A percentile compares a stretch with the other conserved stretches of the same genome.
These are phyloP conservation scores for Neopestalotiopsis sp. DNA, from an alignment of 2,329 filamentous ascomycete species.

Conservation along the genomic window DNA sequence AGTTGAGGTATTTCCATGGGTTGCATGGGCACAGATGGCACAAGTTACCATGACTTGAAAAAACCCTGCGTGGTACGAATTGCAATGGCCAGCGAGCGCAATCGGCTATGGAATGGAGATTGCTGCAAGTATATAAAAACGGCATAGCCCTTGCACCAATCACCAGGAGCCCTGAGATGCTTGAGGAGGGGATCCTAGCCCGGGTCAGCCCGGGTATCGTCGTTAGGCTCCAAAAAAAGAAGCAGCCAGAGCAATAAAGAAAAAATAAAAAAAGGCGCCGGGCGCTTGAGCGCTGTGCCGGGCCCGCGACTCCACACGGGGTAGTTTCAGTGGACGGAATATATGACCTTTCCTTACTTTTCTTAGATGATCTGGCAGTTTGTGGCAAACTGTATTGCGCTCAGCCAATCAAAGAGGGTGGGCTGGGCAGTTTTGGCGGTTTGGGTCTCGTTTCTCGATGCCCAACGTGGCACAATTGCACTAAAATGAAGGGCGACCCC, in stretches of 20 bases:
- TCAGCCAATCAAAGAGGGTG: slow-evolving; percentile 28
- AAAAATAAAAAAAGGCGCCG: too few relatives aligned
- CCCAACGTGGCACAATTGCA: slow-evolving; percentile 32
- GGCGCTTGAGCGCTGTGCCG: neutral
- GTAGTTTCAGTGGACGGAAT: slow-evolving; percentile 8
- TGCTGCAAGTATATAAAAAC: slow-evolving; percentile 1
- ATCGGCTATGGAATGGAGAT: neutral
- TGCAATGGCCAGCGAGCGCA: neutral
- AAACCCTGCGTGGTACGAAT: neutral
- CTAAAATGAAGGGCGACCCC: neutral
- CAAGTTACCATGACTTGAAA: neutral
- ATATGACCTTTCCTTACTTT: slow-evolving; percentile 18
- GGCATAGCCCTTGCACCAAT: neutral
- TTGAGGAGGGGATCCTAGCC: neutral
- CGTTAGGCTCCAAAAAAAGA: slow-evolving; percentile 12
- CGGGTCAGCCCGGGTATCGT: slow-evolving; percentile 10
- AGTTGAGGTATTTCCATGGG: neutral
- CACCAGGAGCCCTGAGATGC: neutral
- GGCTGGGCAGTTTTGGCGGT: slow-evolving; percentile 24
- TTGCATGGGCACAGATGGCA: neutral
- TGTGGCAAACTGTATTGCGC: slow-evolving; percentile 26
- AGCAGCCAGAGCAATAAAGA: neutral
- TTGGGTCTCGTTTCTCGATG: slow-evolving; percentile 30
- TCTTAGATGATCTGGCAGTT: slow-evolving; percentile 27
- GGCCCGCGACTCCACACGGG: neutral